These are phyloP conservation scores for Lodderomyces orthopsilosis DNA, from an alignment of 1,139 yeast species.

Conservation along the genomic window DNA sequence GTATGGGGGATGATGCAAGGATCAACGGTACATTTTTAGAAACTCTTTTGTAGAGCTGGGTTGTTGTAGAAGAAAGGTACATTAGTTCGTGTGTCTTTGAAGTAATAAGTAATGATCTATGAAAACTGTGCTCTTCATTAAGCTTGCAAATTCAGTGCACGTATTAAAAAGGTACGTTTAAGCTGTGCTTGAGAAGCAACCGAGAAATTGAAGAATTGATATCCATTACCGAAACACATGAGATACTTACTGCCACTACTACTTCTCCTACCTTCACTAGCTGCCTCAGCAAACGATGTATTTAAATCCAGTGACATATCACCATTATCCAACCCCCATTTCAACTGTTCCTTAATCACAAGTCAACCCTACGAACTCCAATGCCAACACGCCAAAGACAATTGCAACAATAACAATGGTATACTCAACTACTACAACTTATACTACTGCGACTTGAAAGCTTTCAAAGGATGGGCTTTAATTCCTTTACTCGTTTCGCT, in stretches of 20 bases:
- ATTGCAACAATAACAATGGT: constrained; percentile 39
- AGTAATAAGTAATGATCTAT: no score
- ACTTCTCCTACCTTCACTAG: not conserved
- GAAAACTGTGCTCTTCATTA: no score
- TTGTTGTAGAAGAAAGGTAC: not conserved
- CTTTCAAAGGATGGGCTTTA: constrained; percentile 11
- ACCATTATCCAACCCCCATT: not conserved
- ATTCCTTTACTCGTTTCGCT: constrained; percentile 18
- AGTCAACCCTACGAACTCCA: constrained; percentile 18
- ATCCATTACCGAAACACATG: not conserved
- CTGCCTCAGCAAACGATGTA: not conserved
- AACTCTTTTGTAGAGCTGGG: not conserved
- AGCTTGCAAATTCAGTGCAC: no score
- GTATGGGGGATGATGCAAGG: constrained; percentile 81
- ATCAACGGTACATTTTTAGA: constrained; percentile 54
- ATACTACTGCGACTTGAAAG: constrained; percentile 34
- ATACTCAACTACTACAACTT: constrained; percentile 36
- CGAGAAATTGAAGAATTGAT: no score
- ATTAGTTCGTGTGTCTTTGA: not conserved
- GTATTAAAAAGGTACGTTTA: no score
- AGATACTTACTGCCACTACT: not conserved
- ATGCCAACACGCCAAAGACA: constrained; percentile 39
- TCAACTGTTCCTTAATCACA: constrained; percentile 6
- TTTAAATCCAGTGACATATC: not conserved
- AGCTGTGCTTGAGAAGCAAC: no score